Conservation (phyloP, 768 basidiomycete genomes). For the Dioszegia hungarica region DNA sequence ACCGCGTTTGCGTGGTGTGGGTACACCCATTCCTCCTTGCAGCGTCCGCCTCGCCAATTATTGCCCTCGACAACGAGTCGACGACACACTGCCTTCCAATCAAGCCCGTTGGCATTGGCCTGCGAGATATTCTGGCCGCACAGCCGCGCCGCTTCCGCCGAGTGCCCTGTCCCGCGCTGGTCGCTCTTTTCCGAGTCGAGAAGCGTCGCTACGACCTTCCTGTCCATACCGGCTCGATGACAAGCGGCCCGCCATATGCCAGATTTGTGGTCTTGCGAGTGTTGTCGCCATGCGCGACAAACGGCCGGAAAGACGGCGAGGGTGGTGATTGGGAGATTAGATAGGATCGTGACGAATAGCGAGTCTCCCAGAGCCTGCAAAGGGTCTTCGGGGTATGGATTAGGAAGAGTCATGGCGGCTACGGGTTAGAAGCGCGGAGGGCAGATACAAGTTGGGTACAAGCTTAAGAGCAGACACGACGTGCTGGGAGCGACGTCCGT, state of each 20-base stretch:
- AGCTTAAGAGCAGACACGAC: too few relatives aligned
- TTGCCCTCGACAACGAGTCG: not conserved
- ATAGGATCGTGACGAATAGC: conserved; percentile 24
- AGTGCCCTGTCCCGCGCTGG: too few relatives aligned
- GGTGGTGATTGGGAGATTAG: conserved; percentile 10
- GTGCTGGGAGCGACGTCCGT: too few relatives aligned
- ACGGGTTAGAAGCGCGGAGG: too few relatives aligned
- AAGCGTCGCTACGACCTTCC: not conserved
- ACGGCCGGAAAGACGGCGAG: conserved; percentile 12
- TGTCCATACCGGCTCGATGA: conserved; percentile 1
- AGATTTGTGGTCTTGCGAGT: not conserved
- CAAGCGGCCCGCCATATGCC: not conserved
- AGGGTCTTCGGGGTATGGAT: too few relatives aligned
- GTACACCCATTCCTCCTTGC: conserved; percentile 18
- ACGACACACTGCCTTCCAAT: too few relatives aligned
- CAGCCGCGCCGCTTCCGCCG: too few relatives aligned
- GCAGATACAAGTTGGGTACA: too few relatives aligned
- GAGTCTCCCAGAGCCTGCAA: conserved; percentile 21
- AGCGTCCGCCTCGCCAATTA: conserved; percentile 28
- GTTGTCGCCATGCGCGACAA: conserved; percentile 13
- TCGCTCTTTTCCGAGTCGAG: too few relatives aligned
- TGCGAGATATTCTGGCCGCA: too few relatives aligned
- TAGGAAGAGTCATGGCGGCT: too few relatives aligned
- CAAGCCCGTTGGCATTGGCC: too few relatives aligned
- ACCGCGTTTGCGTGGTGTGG: conserved; percentile 11